Evolutionary conservation across 345 rosid species (phyloP).

Genomic region (Corchorus capsularis): DNA sequence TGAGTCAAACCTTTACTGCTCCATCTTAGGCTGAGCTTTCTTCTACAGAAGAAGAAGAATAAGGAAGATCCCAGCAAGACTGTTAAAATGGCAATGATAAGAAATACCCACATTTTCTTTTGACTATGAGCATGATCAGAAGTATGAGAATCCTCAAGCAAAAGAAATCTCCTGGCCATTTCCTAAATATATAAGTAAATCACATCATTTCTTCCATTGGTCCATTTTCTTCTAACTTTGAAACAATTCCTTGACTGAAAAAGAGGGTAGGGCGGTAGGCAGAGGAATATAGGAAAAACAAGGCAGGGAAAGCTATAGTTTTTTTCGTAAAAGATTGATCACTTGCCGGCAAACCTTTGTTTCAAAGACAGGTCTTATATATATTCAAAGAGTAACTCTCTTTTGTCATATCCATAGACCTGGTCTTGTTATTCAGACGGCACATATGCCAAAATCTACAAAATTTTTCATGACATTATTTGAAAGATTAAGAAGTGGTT

Average conservation of each 20-base stretch:
- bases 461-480: neutral
- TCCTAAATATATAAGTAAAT: neutral
- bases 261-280: neutral
- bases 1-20: conserved; percentile 35
- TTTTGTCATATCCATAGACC: conserved; percentile 14
- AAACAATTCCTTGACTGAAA: neutral
- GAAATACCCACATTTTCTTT: conserved; percentile 24
- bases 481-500: neutral
- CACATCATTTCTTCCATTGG: neutral
- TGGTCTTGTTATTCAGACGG: conserved; percentile 33
- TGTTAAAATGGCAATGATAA: conserved; percentile 31
- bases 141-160: conserved; percentile 6
- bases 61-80: conserved; percentile 25
- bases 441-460: conserved; percentile 22
- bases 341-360: conserved; percentile 33
- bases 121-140: conserved; percentile 9
- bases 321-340: conserved; percentile 1
- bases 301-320: conserved; percentile 1
- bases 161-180: conserved; percentile 13
- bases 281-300: neutral
- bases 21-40: conserved; percentile 27
- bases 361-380: neutral
- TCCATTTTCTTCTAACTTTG: conserved; percentile 4
- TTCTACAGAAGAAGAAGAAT: conserved; percentile 33
- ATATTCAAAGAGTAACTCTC: neutral